phyloP scores from a whole-genome alignment of 345 rosid genomes.

The Geranium brycei region DNA sequence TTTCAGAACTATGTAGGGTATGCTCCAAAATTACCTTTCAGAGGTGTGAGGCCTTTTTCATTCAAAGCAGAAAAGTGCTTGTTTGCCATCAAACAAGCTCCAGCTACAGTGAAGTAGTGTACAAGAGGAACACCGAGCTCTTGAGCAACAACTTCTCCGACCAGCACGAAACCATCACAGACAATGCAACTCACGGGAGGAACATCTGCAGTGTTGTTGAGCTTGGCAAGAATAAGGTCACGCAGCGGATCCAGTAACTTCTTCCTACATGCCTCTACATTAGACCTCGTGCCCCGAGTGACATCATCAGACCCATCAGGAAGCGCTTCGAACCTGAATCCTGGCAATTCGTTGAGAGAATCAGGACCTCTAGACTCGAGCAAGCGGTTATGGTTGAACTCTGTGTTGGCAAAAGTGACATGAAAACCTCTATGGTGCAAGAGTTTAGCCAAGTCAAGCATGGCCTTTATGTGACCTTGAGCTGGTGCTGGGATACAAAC shows the following conservation, averaged over 20 bases:
- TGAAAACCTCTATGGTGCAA: too few species aligned
- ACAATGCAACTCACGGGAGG: constrained; percentile 2
- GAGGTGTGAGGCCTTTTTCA: constrained; percentile 20
- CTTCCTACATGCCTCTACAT: constrained; percentile 11
- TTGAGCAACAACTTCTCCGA: constrained; percentile 12
- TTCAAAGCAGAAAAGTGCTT: constrained; percentile 13
- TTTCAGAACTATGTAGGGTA: too few species aligned
- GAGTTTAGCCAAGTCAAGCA: too few species aligned
- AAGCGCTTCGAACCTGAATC: constrained; percentile 22
- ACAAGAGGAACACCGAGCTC: constrained; percentile 17
- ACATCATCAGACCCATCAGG: constrained; percentile 21
- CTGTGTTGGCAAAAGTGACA: too few species aligned
- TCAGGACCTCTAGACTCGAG: constrained; percentile 17
- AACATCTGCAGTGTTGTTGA: constrained; percentile 9
- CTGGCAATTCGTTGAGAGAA: constrained; percentile 13
- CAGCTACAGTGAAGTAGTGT: constrained; percentile 17
- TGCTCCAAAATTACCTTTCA: constrained; percentile 9
- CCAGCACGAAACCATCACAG: constrained; percentile 22
- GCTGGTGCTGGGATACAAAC: too few species aligned
- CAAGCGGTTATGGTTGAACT: constrained; percentile 10
- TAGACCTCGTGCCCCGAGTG: constrained; percentile 18
- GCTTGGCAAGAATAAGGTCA: constrained; percentile 13
- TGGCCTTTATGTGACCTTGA: too few species aligned
- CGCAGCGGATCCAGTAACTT: constrained; percentile 20
- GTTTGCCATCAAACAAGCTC: constrained; percentile 16